Evolutionary conservation across 352 stramenopile species (phyloP), one percentile per base, ranked within the genome.

Genomic region (Phytopythium vexans): DNA sequence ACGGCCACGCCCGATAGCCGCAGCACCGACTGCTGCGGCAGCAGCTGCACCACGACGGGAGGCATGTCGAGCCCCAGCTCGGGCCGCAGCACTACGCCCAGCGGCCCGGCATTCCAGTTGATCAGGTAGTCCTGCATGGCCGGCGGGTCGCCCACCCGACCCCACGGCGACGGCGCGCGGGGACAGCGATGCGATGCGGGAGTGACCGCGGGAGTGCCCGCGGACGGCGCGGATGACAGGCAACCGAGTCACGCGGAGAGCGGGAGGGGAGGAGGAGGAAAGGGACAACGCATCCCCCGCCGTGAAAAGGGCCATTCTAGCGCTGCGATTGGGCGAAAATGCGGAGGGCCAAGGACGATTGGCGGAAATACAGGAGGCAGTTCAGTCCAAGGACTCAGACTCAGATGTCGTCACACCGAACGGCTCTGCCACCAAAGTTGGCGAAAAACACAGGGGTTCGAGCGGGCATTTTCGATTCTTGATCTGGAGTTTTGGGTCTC

Each of bases 91-190:
- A 90, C 76, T 34, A 92, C 67, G 39, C 82, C 82, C n/a, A 92
- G 69, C 31, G 82, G 82, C 0, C 82, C 82, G 10, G 77, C 74
- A 59, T 92, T 88, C 82, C 82, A 92, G 59, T 92, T 90, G 66
- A 92, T 90, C 45, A 89, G 77, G 68, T 89, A 92, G 56, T 92
- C 82, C 57, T 85, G 71, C 80, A 66, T 63, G 27, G 38, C 35
- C 14, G 52, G 42, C 27, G 36, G 14, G 15, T 64, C 21, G 21
- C 21, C 21, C 21, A 27, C 21, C 21, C 21, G 21, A 27, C 21
- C 21, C 21, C 21, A 27, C 21, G 21, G 21, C 21, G 2, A 27
- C 21, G 21, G 49, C 37, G 43, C 12, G 32, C 43, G 32, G 16
- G 16, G 9, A 41, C 9, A 41, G 11, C 11, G 41, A 42, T 43